Evolutionary conservation across 495 filamentous ascomycete species (phyloP).

Genomic region (Penicillium paradoxum): DNA sequence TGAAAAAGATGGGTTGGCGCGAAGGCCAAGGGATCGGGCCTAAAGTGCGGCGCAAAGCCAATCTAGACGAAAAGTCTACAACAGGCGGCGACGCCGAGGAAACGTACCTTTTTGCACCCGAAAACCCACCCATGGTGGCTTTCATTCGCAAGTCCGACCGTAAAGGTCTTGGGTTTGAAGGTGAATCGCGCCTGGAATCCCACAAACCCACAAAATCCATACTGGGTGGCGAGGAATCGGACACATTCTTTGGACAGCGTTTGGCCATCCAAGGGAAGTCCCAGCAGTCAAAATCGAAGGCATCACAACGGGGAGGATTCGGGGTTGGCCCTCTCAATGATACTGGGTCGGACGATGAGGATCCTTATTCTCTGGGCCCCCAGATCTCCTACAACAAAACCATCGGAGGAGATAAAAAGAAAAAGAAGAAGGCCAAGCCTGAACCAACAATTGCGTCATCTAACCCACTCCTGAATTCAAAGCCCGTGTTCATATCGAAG

Average conservation of each 20-base stretch:
- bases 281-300: conserved; percentile 43
- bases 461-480: conserved; percentile 63
- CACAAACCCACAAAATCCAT: conserved; percentile 33
- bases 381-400: conserved; percentile 83
- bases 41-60: conserved; percentile 72
- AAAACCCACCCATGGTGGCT: conserved; percentile 70
- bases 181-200: conserved; percentile 52
- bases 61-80: conserved; percentile 52
- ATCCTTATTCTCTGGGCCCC: conserved; percentile 88
- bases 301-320: conserved; percentile 59
- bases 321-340: conserved; percentile 91
- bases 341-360: conserved; percentile 95
- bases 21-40: conserved; percentile 91
- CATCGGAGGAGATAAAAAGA: conserved; percentile 83
- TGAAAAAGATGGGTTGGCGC: conserved; percentile 95
- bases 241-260: conserved; percentile 40
- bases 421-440: conserved; percentile 55
- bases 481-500: conserved; percentile 75
- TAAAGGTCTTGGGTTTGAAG: conserved; percentile 77
- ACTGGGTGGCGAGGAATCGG: conserved; percentile 46
- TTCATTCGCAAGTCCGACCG: conserved; percentile 72
- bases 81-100: conserved; percentile 36
- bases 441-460: conserved; percentile 37
- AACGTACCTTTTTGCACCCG: conserved; percentile 82
- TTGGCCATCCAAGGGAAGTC: conserved; percentile 26